Conservation (phyloP, 2,329 filamentous ascomycete species). For the Fusarium nelsonii region DNA sequence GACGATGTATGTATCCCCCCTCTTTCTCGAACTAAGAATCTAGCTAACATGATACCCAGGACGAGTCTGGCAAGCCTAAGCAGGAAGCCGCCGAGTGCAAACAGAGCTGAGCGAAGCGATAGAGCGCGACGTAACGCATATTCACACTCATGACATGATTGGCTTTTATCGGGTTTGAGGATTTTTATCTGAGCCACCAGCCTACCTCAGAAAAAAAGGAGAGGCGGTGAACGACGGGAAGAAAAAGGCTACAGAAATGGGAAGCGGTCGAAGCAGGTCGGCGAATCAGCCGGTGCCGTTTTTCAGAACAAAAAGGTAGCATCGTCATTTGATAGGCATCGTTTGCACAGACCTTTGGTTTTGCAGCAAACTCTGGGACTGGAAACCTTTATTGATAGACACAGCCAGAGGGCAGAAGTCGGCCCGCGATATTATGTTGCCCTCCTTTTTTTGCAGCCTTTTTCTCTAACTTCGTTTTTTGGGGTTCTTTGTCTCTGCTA, state of each 20-base stretch:
- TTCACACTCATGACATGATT: constrained; percentile 46
- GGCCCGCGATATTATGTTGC: constrained; percentile 45
- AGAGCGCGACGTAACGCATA: constrained; percentile 51
- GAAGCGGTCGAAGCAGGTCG: constrained; percentile 47
- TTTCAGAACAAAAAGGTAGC: constrained; percentile 45
- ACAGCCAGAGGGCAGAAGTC: constrained; percentile 47
- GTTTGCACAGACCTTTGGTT: constrained; percentile 43
- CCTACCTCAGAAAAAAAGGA: constrained; percentile 38
- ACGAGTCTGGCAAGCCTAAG: constrained; percentile 90
- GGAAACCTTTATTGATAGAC: constrained; percentile 48
- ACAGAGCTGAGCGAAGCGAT: constrained; percentile 76
- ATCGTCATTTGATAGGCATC: constrained; percentile 49
- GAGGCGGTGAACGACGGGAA: constrained; percentile 41
- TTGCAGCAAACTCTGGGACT: constrained; percentile 45
- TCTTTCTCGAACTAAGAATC: neutral
- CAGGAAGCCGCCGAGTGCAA: constrained; percentile 97
- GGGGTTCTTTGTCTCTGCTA: constrained; percentile 39
- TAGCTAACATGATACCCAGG: constrained; percentile 62
- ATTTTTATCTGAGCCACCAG: constrained; percentile 43
- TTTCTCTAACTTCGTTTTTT: constrained; percentile 41
- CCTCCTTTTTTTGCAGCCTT: constrained; percentile 44
- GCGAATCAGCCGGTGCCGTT: constrained; percentile 46
- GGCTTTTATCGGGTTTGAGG: constrained; percentile 41
- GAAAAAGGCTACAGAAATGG: constrained; percentile 48
- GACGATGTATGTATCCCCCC: constrained; percentile 71